A percentile compares a stretch with the other conserved stretches of the same genome.
Conservation (phyloP, 495 filamentous ascomycete species). For the Bryoglossum gracile region DNA sequence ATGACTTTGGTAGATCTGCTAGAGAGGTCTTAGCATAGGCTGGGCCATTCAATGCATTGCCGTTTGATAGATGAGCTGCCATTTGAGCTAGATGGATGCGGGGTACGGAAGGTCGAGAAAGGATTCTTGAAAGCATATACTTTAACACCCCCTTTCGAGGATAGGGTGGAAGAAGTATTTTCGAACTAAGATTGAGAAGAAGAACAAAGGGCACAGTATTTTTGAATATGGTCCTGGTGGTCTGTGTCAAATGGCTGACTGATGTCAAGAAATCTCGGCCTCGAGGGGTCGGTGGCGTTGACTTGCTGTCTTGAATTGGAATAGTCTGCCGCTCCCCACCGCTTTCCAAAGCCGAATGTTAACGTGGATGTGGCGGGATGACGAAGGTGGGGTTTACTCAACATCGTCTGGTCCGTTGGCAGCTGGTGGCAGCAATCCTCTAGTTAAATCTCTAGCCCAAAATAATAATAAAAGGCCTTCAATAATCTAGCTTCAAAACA, state of each 20-base stretch:
- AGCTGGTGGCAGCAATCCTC: neutral
- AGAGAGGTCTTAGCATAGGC: conserved; percentile 36
- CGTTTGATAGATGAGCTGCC: conserved; percentile 45
- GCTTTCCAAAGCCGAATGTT: neutral
- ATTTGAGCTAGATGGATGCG: conserved; percentile 39
- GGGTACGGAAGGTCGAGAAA: conserved; percentile 23
- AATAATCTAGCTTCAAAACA: neutral
- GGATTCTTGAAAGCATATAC: conserved; percentile 35
- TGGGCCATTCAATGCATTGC: conserved; percentile 19
- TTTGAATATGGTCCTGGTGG: too few species aligned
- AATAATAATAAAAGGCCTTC: neutral
- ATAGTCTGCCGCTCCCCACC: neutral
- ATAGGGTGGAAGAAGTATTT: neutral
- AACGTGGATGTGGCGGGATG: too few species aligned
- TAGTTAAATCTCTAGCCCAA: neutral
- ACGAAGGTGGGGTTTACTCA: conserved; percentile 8
- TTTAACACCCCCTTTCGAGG: too few species aligned
- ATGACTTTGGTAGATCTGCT: conserved; percentile 73
- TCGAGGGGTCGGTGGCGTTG: conserved; percentile 1
- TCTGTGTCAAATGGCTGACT: neutral
- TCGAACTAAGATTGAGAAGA: too few species aligned
- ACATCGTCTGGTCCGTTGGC: too few species aligned
- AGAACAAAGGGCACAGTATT: too few species aligned
- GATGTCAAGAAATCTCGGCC: neutral
- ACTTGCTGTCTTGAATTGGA: neutral